Evolutionary conservation across 225 moss, liverwort and hornwort genomes (phyloP).

Genomic region (Polytrichum commune): DNA sequence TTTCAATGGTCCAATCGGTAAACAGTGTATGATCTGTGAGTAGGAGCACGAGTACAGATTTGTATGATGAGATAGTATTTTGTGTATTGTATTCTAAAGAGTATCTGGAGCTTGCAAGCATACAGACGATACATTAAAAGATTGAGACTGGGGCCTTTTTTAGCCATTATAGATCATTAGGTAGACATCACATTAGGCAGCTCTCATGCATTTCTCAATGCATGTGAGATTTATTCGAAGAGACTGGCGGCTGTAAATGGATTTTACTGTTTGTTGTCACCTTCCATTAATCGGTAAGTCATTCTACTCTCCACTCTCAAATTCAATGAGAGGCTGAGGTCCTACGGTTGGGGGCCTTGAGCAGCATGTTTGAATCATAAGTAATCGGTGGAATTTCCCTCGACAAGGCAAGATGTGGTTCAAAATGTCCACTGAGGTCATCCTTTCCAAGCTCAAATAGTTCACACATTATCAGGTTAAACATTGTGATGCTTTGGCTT

Average conservation of each 20-base stretch:
- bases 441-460: too few species aligned
- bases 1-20: constrained; percentile 99
- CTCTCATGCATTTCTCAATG: background rate
- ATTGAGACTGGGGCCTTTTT: background rate
- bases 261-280: background rate
- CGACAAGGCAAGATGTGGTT: too few species aligned
- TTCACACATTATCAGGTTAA: too few species aligned
- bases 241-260: constrained; percentile 1
- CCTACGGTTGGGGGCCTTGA: too few species aligned
- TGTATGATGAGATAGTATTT: constrained; percentile 15
- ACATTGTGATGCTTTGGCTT: too few species aligned
- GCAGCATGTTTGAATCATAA: too few species aligned
- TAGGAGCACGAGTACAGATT: constrained; percentile 8
- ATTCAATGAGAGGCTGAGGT: too few species aligned
- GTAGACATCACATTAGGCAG: background rate
- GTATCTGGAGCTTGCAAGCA: background rate
- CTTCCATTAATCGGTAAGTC: background rate
- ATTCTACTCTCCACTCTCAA: too few species aligned
- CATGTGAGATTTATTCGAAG: background rate
- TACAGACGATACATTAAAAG: constrained; percentile 1
- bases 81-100: constrained; percentile 15
- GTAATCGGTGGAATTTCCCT: too few species aligned
- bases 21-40: constrained; percentile 9
- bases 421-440: too few species aligned
- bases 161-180: constrained; percentile 1